phyloP scores from a whole-genome alignment of 305 asterid genomes.

The Withania somnifera region DNA sequence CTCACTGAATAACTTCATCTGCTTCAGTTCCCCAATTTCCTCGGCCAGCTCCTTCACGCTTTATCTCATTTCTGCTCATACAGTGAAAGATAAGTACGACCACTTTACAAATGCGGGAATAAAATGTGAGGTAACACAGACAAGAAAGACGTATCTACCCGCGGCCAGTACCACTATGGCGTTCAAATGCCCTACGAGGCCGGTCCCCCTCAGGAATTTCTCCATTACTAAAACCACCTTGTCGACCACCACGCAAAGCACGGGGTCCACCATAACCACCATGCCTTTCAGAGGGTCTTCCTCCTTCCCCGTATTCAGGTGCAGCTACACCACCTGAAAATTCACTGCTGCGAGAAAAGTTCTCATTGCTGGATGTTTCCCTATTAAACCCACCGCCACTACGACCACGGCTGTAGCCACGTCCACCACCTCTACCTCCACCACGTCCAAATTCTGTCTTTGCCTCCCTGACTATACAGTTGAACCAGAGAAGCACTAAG shows the following conservation, averaged over 20 bases:
- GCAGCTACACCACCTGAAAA: conserved; percentile 32
- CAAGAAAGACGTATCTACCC: conserved; percentile 33
- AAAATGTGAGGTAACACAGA: not conserved
- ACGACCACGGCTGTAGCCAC: conserved; percentile 51
- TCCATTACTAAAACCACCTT: conserved; percentile 61
- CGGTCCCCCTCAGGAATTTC: conserved; percentile 61
- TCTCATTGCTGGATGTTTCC: conserved; percentile 37
- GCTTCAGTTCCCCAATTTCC: conserved; percentile 76
- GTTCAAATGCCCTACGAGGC: conserved; percentile 52
- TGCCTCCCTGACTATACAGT: conserved; percentile 47
- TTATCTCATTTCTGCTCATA: conserved; percentile 44
- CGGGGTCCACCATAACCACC: conserved; percentile 68
- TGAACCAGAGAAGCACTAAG: not conserved
- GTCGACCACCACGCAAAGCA: conserved; percentile 52
- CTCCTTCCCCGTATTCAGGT: conserved; percentile 35
- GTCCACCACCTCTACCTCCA: conserved; percentile 43
- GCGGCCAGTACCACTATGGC: conserved; percentile 72
- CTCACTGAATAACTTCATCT: conserved; percentile 65
- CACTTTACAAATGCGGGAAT: not conserved
- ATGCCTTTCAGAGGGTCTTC: conserved; percentile 52
- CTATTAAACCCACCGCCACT: conserved; percentile 45
- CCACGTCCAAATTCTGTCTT: conserved; percentile 54
- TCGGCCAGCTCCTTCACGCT: conserved; percentile 69
- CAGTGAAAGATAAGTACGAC: not conserved
- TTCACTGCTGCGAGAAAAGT: conserved; percentile 41